A percentile compares a stretch with the other conserved stretches of the same genome.
Evolutionary conservation across 345 rosid species (phyloP).

Genomic region (Ricinus communis): DNA sequence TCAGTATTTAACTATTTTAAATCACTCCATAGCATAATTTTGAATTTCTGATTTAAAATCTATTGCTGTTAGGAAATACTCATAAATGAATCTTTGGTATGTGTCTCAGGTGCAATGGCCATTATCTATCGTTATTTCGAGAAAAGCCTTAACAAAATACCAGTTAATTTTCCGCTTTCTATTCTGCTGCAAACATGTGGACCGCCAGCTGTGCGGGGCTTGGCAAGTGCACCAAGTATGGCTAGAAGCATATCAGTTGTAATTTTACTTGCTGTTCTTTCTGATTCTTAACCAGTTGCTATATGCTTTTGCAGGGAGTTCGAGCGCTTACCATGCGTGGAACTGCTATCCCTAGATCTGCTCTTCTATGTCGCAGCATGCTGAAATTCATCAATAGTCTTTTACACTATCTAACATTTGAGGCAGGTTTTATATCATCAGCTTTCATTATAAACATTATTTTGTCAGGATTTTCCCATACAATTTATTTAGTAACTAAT

Average conservation of each 20-base stretch:
- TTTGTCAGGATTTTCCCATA: not conserved
- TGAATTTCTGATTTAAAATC: slow-evolving; percentile 3
- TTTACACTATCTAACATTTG: slow-evolving; percentile 93
- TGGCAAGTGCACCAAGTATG: slow-evolving; percentile 98
- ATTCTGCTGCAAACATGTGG: slow-evolving; percentile 92
- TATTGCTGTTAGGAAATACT: not conserved
- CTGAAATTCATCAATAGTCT: slow-evolving; percentile 91
- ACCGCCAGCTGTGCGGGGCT: slow-evolving; percentile 92
- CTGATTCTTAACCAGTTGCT: slow-evolving; percentile 26
- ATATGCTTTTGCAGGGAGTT: slow-evolving; percentile 56
- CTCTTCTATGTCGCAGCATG: slow-evolving; percentile 97
- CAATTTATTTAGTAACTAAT: not conserved
- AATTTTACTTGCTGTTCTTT: slow-evolving; percentile 10
- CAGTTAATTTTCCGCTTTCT: slow-evolving; percentile 89
- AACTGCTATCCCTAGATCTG: slow-evolving; percentile 84
- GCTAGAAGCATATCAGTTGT: slow-evolving; percentile 16
- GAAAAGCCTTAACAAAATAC: slow-evolving; percentile 83
- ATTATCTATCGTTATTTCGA: slow-evolving; percentile 85
- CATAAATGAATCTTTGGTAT: slow-evolving; percentile 19
- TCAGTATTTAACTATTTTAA: slow-evolving; percentile 3
- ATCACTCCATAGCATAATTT: not conserved
- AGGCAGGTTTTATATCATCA: slow-evolving; percentile 56
- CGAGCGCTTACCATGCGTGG: slow-evolving; percentile 68
- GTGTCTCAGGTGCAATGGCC: slow-evolving; percentile 90
- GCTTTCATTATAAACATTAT: not conserved